Conservation (phyloP, 2,329 filamentous ascomycete species). For the Fusarium falciforme region DNA sequence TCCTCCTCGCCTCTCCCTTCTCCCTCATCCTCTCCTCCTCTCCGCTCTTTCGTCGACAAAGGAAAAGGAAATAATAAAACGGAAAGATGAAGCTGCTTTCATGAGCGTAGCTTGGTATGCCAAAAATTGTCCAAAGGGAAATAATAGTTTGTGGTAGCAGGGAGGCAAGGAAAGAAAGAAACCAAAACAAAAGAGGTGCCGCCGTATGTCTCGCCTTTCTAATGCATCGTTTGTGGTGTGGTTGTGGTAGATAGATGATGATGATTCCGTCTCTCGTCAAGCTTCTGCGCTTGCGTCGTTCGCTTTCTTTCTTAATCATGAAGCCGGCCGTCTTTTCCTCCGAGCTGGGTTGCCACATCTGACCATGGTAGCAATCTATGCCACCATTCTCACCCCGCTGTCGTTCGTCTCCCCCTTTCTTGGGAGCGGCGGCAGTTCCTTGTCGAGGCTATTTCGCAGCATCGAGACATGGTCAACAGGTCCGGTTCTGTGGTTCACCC, state of each 20-base stretch:
- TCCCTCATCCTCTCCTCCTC: conserved; percentile 10
- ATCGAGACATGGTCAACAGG: conserved; percentile 43
- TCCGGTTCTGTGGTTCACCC: conserved; percentile 48
- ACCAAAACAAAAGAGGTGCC: conserved; percentile 35
- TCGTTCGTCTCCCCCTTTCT: conserved; percentile 44
- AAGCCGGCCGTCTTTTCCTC: conserved; percentile 31
- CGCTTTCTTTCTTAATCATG: conserved; percentile 42
- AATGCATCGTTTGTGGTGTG: conserved; percentile 44
- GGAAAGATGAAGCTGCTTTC: conserved; percentile 36
- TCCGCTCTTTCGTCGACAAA: conserved; percentile 31
- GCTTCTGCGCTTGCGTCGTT: conserved; percentile 36
- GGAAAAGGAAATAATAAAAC: conserved; percentile 28
- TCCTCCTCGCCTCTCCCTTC: conserved; percentile 3
- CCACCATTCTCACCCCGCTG: conserved; percentile 46
- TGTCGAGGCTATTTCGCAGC: conserved; percentile 65
- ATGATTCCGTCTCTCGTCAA: conserved; percentile 40
- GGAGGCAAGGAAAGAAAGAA: conserved; percentile 18
- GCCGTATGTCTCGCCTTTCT: conserved; percentile 44
- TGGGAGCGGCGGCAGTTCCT: conserved; percentile 69
- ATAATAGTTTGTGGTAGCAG: conserved; percentile 36
- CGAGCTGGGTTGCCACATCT: conserved; percentile 33
- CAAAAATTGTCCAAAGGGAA: conserved; percentile 34
- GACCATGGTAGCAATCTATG: conserved; percentile 44
- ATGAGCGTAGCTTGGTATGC: conserved; percentile 31
- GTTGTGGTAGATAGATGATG: conserved; percentile 38